Evolutionary conservation across 805 yeast genomes (phyloP), one percentile per base, ranked within the genome.

Genomic region (Cyberlindnera lachancei): DNA sequence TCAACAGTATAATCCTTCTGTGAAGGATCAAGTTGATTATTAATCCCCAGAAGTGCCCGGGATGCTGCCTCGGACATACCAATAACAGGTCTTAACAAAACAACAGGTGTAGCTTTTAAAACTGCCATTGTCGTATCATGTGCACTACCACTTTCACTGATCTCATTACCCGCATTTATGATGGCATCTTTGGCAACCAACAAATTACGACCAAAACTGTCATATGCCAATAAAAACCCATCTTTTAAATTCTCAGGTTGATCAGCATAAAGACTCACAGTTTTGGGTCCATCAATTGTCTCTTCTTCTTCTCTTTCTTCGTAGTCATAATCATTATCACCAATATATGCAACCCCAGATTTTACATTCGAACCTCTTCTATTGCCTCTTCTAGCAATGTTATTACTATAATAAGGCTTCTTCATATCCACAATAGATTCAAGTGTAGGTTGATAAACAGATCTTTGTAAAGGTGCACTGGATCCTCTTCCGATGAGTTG

Each of bases 1-100:
- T 83, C 94, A 33, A 70, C 69, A 4, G 77, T 63, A 36, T 73
- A 75, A 25, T 59, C 52, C 32, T 71, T 64, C 39, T 77, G 74
- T 15, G 65, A 64, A 2, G 87, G 79, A 51, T 85, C 90, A 21
- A 88, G 58, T 40, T 79, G 81, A 51, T 86, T 87, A 25, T 86
- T 76, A 7, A 88, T 66, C 1, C 97, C 97, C 60, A 85, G 69
- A 31, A 88, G 62, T 1, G 95, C 70, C 48, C 77, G 82, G 6
- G 90, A 79, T 6, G 88, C 66, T 0, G 94, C 95, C 52, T 86
- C 96, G 0, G 96, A 82, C 0, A 95, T 86, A 2, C 96, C 97
- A 45, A 88, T 86, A 40, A 86, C 68, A 3, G 96, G 96, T 26
- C 96, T 56, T 3, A 88, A 66, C 12, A 88, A 56, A 14, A 85